These are phyloP conservation scores for Polytolypa hystricis DNA, from an alignment of 2,329 filamentous ascomycete genomes.

Conservation along the genomic window DNA sequence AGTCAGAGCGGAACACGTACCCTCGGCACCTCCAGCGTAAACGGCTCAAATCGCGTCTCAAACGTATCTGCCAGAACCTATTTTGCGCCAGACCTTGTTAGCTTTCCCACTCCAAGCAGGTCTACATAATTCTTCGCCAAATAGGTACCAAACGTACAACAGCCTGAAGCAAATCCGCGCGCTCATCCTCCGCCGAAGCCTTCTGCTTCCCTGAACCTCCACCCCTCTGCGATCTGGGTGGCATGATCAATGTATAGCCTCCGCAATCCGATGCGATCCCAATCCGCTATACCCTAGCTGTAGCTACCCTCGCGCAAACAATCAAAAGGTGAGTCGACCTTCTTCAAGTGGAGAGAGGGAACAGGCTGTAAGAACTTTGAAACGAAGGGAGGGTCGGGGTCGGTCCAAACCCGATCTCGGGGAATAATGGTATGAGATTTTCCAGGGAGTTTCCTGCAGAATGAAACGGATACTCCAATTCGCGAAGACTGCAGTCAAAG, in stretches of 20 bases:
- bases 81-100: slow-evolving; percentile 1
- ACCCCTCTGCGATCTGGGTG: slow-evolving; percentile 3
- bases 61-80: slow-evolving; percentile 90
- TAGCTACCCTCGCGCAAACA: no score
- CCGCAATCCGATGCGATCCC: neutral
- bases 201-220: slow-evolving; percentile 23
- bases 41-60: slow-evolving; percentile 80
- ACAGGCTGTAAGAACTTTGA: no score
- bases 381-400: no score
- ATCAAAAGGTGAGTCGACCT: no score
- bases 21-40: slow-evolving; percentile 78
- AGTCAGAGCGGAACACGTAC: slow-evolving; percentile 41
- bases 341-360: no score
- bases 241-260: slow-evolving; percentile 1
- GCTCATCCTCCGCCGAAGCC: slow-evolving; percentile 41
- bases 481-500: no score
- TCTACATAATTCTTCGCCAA: neutral
- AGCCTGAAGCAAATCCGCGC: slow-evolving; percentile 52
- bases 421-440: no score
- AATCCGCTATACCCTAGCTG: no score
- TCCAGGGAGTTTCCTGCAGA: no score
- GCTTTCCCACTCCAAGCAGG: neutral
- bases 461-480: no score
- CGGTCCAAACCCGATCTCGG: no score
- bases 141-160: slow-evolving; percentile 37